phyloP scores from a whole-genome alignment of 441 rosid species.

The Breynia disticha region DNA sequence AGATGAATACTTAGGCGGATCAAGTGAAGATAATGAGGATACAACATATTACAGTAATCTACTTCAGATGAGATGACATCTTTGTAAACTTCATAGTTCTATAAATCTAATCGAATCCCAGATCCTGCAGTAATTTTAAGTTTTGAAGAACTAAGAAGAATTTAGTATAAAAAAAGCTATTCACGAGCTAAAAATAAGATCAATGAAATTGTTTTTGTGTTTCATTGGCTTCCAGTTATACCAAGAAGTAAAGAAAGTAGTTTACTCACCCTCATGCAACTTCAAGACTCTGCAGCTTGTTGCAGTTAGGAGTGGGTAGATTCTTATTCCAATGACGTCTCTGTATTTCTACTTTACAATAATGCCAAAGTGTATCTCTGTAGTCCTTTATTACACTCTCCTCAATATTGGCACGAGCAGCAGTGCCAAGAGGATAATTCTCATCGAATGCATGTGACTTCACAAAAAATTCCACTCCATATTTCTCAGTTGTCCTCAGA shows the following conservation, averaged over 20 bases:
- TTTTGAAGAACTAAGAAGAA: not conserved
- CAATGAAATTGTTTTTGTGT: not conserved
- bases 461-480: constrained; percentile 71
- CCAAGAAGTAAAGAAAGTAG: not conserved
- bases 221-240: not conserved
- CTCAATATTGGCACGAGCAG: constrained; percentile 46
- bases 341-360: constrained; percentile 76
- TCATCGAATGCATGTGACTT: constrained; percentile 58
- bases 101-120: not conserved
- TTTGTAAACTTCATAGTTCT: not conserved
- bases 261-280: constrained; percentile 41
- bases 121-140: not conserved
- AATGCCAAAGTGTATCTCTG: constrained; percentile 42
- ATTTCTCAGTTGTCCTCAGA: constrained; percentile 45
- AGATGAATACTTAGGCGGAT: not conserved
- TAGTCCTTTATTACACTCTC: constrained; percentile 67
- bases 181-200: not conserved
- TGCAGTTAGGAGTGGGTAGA: constrained; percentile 76
- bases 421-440: constrained; percentile 47
- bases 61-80: not conserved
- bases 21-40: not conserved
- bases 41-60: not conserved
- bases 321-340: constrained; percentile 78
- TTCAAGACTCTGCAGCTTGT: constrained; percentile 51
- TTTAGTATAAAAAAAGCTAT: not conserved